Percentiles rank a stretch among this genome's conserved stretches.
These are phyloP conservation scores for Actinomortierella wolfii DNA, from an alignment of 371 early-diverging fungal genomes.

Conservation along the genomic window DNA sequence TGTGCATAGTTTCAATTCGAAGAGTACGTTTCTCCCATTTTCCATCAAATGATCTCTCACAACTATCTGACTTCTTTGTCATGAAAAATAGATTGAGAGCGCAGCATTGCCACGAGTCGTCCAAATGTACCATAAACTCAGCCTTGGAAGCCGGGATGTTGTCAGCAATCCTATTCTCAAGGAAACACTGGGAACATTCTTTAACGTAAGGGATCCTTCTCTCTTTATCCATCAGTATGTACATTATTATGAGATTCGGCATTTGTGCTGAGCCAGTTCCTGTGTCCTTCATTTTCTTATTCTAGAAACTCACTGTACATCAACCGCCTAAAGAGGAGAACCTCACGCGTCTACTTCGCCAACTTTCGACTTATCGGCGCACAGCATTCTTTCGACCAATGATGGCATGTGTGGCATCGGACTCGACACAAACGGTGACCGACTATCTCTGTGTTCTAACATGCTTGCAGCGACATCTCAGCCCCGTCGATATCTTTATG, in stretches of 20 bases:
- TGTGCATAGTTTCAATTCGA: conserved; percentile 36
- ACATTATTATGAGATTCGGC: no score
- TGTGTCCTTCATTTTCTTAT: not conserved
- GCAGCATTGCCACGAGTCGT: conserved; percentile 23
- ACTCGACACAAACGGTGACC: conserved; percentile 55
- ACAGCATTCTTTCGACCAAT: conserved; percentile 60
- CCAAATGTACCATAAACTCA: no score
- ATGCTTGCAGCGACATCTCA: conserved; percentile 54
- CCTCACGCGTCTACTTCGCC: conserved; percentile 48
- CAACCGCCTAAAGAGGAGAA: conserved; percentile 38
- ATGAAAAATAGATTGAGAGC: conserved; percentile 30
- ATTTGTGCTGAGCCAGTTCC: no score
- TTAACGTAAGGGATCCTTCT: conserved; percentile 23
- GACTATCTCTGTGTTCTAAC: conserved; percentile 52
- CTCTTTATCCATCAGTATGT: no score
- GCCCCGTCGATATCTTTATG: conserved; percentile 67
- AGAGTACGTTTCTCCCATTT: conserved; percentile 18
- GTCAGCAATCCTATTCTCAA: conserved; percentile 46
- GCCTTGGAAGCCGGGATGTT: not conserved
- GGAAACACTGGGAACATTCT: conserved; percentile 45
- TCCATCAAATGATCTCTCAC: no score
- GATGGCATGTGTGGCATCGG: conserved; percentile 64
- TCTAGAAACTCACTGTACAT: conserved; percentile 39
- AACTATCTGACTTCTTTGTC: no score
- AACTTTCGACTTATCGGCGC: conserved; percentile 49